Evolutionary conservation across 2,329 filamentous ascomycete species (phyloP).

Genomic region (Verticillium nubilum): DNA sequence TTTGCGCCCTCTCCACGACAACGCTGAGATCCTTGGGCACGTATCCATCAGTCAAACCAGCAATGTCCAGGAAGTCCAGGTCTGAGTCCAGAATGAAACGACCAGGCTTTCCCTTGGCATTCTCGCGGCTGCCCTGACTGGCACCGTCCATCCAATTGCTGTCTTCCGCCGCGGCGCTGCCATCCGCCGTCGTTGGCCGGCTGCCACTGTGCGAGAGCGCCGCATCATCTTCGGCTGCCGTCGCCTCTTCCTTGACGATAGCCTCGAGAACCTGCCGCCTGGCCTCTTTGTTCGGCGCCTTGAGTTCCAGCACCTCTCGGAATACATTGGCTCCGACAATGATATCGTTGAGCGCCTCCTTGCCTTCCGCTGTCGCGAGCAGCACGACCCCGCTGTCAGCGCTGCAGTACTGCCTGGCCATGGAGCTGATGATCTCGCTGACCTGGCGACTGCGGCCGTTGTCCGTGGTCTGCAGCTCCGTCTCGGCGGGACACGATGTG

Average conservation of each 20-base stretch:
- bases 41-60: constrained; percentile 92
- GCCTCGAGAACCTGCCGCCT: constrained; percentile 78
- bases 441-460: constrained; percentile 90
- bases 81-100: constrained; percentile 70
- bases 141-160: constrained; percentile 72
- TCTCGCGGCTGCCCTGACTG: constrained; percentile 46
- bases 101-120: constrained; percentile 30
- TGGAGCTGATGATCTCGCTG: constrained; percentile 79
- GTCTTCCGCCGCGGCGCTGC: constrained; percentile 45
- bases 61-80: constrained; percentile 87
- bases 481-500: constrained; percentile 87
- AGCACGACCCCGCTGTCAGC: constrained; percentile 77
- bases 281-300: constrained; percentile 88
- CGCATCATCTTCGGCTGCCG: constrained; percentile 28
- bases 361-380: constrained; percentile 85
- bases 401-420: constrained; percentile 79
- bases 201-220: constrained; percentile 35
- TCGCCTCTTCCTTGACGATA: constrained; percentile 55
- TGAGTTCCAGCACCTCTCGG: constrained; percentile 82
- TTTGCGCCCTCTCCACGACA: constrained; percentile 79
- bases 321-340: constrained; percentile 89
- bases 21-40: constrained; percentile 93
- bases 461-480: constrained; percentile 88
- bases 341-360: constrained; percentile 86
- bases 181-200: constrained; percentile 52